A percentile compares a stretch with the other conserved stretches of the same genome.
phyloP scores from a whole-genome alignment of 495 filamentous ascomycete species.

The Tuber umbilicatum region DNA sequence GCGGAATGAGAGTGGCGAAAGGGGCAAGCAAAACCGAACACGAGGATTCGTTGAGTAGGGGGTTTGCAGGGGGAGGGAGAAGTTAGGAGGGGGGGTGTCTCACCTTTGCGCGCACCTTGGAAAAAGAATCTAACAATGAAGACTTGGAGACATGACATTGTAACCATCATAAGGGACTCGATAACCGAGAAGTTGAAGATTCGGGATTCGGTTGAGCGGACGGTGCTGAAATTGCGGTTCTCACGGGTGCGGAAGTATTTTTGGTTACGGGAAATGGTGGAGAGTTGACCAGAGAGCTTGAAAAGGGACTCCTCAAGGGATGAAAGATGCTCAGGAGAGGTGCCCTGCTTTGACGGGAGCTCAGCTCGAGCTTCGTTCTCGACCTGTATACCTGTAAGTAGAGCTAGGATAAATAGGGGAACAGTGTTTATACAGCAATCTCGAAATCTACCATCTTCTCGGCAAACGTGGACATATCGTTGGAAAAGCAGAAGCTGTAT shows the following conservation, averaged over 20 bases:
- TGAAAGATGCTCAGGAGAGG: constrained; percentile 81
- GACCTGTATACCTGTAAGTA: constrained; percentile 53
- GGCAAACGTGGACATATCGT: constrained; percentile 94
- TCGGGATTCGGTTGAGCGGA: constrained; percentile 85
- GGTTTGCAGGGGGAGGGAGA: constrained; percentile 5
- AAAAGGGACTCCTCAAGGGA: constrained; percentile 90
- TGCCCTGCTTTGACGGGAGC: constrained; percentile 85
- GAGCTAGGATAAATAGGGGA: background rate
- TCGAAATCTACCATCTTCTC: constrained; percentile 99
- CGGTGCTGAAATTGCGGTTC: constrained; percentile 97
- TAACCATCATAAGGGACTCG: constrained; percentile 83
- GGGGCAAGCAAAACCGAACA: constrained; percentile 17
- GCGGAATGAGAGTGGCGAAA: constrained; percentile 40
- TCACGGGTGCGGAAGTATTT: constrained; percentile 99
- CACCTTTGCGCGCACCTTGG: constrained; percentile 54
- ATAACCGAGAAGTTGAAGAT: constrained; percentile 98
- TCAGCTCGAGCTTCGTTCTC: constrained; percentile 78
- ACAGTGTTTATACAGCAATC: constrained; percentile 65
- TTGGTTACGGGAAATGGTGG: constrained; percentile 95
- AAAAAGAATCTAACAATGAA: constrained; percentile 99
- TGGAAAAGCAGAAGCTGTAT: constrained; percentile 97
- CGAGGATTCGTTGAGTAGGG: background rate
- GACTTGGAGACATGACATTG: constrained; percentile 94
- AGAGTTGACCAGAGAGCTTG: constrained; percentile 87
- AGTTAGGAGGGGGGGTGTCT: constrained; percentile 25